phyloP scores from a whole-genome alignment of 768 basidiomycete species.

The Lentinula detonsa region DNA sequence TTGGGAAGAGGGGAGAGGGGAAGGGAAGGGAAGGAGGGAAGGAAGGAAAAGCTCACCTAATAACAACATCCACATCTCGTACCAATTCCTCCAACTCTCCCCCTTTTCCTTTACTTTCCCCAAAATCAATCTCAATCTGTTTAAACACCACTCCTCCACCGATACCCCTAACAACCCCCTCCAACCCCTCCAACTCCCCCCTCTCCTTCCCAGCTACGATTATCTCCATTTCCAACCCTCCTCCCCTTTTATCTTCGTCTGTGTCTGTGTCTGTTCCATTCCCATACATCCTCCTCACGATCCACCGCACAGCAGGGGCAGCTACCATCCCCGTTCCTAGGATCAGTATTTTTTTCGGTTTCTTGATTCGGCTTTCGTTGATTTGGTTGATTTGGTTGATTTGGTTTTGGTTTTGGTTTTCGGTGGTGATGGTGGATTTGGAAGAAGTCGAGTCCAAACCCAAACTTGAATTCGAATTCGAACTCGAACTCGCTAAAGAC shows the following conservation, averaged over 20 bases:
- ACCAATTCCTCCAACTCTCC: conserved; percentile 44
- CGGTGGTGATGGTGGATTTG: conserved; percentile 45
- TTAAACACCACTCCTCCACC: too few relatives aligned
- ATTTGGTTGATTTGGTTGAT: too few relatives aligned
- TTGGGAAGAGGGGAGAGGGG: background rate
- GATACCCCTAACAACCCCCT: background rate
- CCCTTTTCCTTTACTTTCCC: conserved; percentile 21
- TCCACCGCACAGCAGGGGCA: conserved; percentile 75
- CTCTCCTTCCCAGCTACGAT: conserved; percentile 32
- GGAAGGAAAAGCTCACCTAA: conserved; percentile 48
- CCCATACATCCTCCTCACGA: conserved; percentile 39
- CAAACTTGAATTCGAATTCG: too few relatives aligned
- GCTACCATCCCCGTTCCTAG: conserved; percentile 97
- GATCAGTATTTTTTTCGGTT: conserved; percentile 33
- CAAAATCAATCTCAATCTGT: too few relatives aligned
- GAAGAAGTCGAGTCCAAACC: too few relatives aligned
- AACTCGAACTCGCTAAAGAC: conserved; percentile 44
- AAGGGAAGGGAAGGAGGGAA: background rate
- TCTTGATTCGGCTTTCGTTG: too few relatives aligned
- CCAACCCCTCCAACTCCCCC: background rate
- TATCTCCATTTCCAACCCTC: too few relatives aligned
- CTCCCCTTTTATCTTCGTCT: background rate
- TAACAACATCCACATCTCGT: conserved; percentile 67
- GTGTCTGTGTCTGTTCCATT: too few relatives aligned
- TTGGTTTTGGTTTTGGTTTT: too few relatives aligned